A percentile compares a stretch with the other conserved stretches of the same genome.
phyloP scores from a whole-genome alignment of 345 rosid genomes.

The Corchorus olitorius region DNA sequence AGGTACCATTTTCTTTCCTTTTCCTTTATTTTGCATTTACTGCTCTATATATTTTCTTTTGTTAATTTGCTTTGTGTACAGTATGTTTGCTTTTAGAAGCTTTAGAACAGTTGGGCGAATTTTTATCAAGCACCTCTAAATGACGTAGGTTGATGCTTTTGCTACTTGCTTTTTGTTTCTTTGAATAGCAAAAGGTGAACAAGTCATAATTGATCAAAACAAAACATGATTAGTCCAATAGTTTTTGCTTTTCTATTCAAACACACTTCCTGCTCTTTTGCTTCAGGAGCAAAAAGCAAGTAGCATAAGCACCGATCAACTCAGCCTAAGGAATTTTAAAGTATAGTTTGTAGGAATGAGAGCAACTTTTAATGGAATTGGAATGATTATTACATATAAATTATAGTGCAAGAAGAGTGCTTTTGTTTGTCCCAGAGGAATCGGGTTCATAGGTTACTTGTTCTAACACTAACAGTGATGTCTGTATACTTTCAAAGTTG shows the following conservation, averaged over 20 bases:
- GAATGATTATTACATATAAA: not conserved
- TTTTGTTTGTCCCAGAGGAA: not conserved
- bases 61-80: no score
- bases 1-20: conserved; percentile 33
- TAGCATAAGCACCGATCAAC: not conserved
- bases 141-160: not conserved
- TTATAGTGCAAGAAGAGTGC: not conserved
- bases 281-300: not conserved
- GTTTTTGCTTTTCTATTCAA: not conserved
- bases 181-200: not conserved
- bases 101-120: not conserved
- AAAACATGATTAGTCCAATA: not conserved
- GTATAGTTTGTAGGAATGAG: not conserved
- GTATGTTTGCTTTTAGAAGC: not conserved
- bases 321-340: not conserved
- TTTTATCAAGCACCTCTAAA: not conserved
- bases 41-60: not conserved
- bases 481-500: not conserved
- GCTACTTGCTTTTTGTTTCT: not conserved
- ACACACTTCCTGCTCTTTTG: not conserved
- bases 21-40: not conserved
- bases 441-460: not conserved
- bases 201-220: not conserved
- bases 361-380: not conserved
- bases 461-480: not conserved